These are phyloP conservation scores for Massarina eburnea DNA, from an alignment of 2,329 filamentous ascomycete species.

Conservation along the genomic window DNA sequence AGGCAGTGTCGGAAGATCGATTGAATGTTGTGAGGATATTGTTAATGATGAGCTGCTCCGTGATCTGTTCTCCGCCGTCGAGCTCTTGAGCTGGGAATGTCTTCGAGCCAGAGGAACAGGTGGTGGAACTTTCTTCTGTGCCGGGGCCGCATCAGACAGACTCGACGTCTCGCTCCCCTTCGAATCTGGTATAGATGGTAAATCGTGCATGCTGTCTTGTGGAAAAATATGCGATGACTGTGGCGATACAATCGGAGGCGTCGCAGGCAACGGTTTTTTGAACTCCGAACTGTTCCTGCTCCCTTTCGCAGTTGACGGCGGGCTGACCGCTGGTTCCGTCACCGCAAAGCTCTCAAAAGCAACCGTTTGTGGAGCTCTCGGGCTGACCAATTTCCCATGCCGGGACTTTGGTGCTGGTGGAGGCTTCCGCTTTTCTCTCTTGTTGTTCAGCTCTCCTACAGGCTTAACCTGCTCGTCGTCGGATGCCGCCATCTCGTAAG, in stretches of 20 bases:
- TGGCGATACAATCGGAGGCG: slow-evolving; percentile 42
- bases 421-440: slow-evolving; percentile 67
- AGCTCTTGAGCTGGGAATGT: slow-evolving; percentile 39
- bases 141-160: slow-evolving; percentile 20
- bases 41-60: slow-evolving; percentile 41
- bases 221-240: slow-evolving; percentile 19
- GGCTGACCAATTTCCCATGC: slow-evolving; percentile 73
- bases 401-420: slow-evolving; percentile 68
- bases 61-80: slow-evolving; percentile 27
- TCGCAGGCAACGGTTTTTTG: slow-evolving; percentile 64
- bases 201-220: slow-evolving; percentile 21
- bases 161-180: slow-evolving; percentile 17
- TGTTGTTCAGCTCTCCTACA: slow-evolving; percentile 29
- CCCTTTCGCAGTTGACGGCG: slow-evolving; percentile 23
- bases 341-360: slow-evolving; percentile 37
- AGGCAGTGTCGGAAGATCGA: slow-evolving; percentile 24
- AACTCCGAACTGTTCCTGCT: slow-evolving; percentile 51
- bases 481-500: slow-evolving; percentile 58
- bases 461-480: slow-evolving; percentile 49
- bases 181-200: slow-evolving; percentile 14
- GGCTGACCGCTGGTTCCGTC: slow-evolving; percentile 19
- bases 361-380: slow-evolving; percentile 44
- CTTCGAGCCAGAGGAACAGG: slow-evolving; percentile 38
- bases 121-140: slow-evolving; percentile 36
- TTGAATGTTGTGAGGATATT: slow-evolving; percentile 38